Base-by-base conservation (phyloP, 2,329 filamentous ascomycete genomes). In the Onygenales sp. region DNA sequence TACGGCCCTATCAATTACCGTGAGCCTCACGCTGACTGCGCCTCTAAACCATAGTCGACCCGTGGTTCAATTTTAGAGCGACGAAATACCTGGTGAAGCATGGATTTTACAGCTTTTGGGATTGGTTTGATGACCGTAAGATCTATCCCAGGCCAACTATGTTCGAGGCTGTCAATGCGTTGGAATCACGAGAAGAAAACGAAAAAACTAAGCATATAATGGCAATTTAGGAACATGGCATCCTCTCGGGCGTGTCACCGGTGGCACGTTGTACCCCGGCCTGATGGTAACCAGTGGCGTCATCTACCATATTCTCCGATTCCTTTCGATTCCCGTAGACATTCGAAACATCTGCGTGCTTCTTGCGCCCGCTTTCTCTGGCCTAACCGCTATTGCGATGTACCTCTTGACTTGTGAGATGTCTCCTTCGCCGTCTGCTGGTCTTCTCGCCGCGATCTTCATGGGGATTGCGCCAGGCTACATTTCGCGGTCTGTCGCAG, bases 31-130 rank as follows among this genome's bases (percentile, higher is more conserved):
- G 45, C 49, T 54, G 56, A 49, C 56, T 56, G 54, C 53, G 43
- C 49, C 50, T 46, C 49, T 42, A 40, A 50, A 53, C 49, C 66
- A 44, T 68, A 98, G 92, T 98, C 75, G 93, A 98, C 74, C 93
- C 93, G 37, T 98, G 93, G 93, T 98, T 98, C 78, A 98, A 98
- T 75, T 98, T 98, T 75, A 82, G 93, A 72, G 93, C 93, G 61
- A 97, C 93, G 53, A 97, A 97, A 74, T 97, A 98, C 67, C 82
- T 98, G 53, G 88, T 98, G 53, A 83, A 92, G 67, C 83, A 98
- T 84, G 93, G 93, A 64, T 97, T 98, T 76, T 94, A 95, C 73
- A 90, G 87, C 72, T 98, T 98, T 71, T 98, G 93, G 93, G 92
- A 98, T 72, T 98, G 93, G 93, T 98, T 98, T 68, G 93, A 98